A percentile compares a stretch with the other conserved stretches of the same genome.
These are phyloP conservation scores for Globisporangium splendens DNA, from an alignment of 352 stramenopile species.

Conservation along the genomic window DNA sequence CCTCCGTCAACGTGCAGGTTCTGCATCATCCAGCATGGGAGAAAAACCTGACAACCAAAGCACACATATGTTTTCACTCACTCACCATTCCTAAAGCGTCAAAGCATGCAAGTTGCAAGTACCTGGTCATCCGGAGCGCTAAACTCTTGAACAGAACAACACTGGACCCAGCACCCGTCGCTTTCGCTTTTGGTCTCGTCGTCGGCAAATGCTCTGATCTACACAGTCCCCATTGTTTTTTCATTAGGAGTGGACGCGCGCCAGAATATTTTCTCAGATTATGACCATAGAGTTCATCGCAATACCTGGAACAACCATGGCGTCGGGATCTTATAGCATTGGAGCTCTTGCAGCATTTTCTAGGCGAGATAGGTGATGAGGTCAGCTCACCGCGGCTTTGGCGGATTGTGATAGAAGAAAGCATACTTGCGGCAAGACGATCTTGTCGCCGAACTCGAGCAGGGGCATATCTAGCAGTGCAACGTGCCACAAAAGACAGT, in stretches of 20 bases:
- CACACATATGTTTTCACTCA: neutral
- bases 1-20: slow-evolving; percentile 43
- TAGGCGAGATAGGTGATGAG: slow-evolving; percentile 10
- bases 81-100: neutral
- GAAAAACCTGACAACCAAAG: slow-evolving; percentile 22
- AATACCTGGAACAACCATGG: slow-evolving; percentile 52
- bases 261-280: neutral
- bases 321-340: slow-evolving; percentile 48
- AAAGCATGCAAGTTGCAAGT: slow-evolving; percentile 37
- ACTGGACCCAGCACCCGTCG: slow-evolving; percentile 17
- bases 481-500: neutral
- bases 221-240: neutral
- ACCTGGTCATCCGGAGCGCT: slow-evolving; percentile 47
- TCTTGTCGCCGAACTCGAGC: slow-evolving; percentile 68
- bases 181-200: neutral
- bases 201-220: slow-evolving; percentile 21
- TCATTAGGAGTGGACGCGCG: too few species aligned
- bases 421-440: slow-evolving; percentile 46
- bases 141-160: slow-evolving; percentile 66
- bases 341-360: slow-evolving; percentile 49
- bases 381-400: neutral
- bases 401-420: neutral
- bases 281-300: too few species aligned
- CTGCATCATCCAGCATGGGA: slow-evolving; percentile 75
- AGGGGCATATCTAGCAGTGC: slow-evolving; percentile 40